These are phyloP conservation scores for Ustilago shanxiensis DNA, from an alignment of 1,284 basidiomycete genomes.

Conservation along the genomic window DNA sequence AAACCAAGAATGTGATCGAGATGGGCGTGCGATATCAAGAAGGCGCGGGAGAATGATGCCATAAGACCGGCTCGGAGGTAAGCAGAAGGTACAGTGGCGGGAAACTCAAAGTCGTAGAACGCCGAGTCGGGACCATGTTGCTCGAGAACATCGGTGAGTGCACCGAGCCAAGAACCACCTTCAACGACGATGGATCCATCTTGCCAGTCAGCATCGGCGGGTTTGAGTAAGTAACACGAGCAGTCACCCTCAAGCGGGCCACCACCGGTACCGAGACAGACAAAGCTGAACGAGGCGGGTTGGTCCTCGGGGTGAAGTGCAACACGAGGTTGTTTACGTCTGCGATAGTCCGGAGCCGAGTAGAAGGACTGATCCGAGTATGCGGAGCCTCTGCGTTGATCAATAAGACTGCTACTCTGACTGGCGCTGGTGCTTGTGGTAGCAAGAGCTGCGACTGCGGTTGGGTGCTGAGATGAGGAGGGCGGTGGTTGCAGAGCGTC, in stretches of 20 bases:
- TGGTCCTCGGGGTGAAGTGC: slow-evolving; percentile 44
- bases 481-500: slow-evolving; percentile 5
- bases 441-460: background rate
- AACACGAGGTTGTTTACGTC: slow-evolving; percentile 45
- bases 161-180: slow-evolving; percentile 68
- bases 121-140: slow-evolving; percentile 56
- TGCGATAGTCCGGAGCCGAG: slow-evolving; percentile 42
- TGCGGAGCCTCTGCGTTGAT: slow-evolving; percentile 21
- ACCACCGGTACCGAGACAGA: slow-evolving; percentile 71
- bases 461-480: slow-evolving; percentile 13
- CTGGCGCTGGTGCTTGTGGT: background rate
- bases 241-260: slow-evolving; percentile 71
- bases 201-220: slow-evolving; percentile 63
- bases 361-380: slow-evolving; percentile 47
- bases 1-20: slow-evolving; percentile 83
- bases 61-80: slow-evolving; percentile 60
- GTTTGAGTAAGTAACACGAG: slow-evolving; percentile 71
- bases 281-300: slow-evolving; percentile 60
- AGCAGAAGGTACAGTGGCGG: slow-evolving; percentile 43
- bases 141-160: slow-evolving; percentile 60
- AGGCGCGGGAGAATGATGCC: slow-evolving; percentile 59
- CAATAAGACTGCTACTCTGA: slow-evolving; percentile 19
- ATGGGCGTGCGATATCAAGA: slow-evolving; percentile 82
- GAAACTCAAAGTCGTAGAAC: slow-evolving; percentile 61
- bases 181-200: slow-evolving; percentile 69